Base-by-base conservation (phyloP, 2,329 filamentous ascomycete species). In the Camptophora hylomeconis region DNA sequence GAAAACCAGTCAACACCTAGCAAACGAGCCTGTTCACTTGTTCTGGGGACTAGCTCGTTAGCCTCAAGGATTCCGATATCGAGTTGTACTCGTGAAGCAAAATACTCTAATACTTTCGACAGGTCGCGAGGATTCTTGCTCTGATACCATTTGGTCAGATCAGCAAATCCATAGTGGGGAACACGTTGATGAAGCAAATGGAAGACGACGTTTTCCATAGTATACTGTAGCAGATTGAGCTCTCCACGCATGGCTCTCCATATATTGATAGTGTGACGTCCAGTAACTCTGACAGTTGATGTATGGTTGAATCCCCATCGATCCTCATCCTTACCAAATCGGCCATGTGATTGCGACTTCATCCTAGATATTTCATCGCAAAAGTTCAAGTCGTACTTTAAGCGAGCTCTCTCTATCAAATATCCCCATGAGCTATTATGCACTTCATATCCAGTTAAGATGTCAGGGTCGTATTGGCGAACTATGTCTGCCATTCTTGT, bases 231-330 rank as follows among this genome's bases (percentile, higher is more conserved):
- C 16, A 98, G 60, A 42, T 86, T 92, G 16, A 98, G 58, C 54
- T 94, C 87, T n/a, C 77, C 72, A 33, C 83, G 72, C 86, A 98
- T 94, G 1, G 86, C 84, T 44, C 87, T 72, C 84, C 89, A 95
- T 24, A 95, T 80, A 44, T 95, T 95, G 58, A 98, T 86, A 66
- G 92, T 83, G 49, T 95, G 87, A 37, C 89, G 70, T 4, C 89
- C 89, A 0, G 86, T 94, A n/a, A 98, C 72, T 32, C 75, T 75
- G 41, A 95, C 84, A 3, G 82, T 87, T 2, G 84, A 93, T 0
- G 86, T 92, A 30, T 86, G 84, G 38, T 83, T 89, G 59, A 92
- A 93, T 0, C 86, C 87, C 87, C 87, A 95, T 40, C 73, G 69
- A 51, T 94, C 86, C 27, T 73, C 74, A 14, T 92, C 81, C 51